Evolutionary conservation across 208 protist genomes (phyloP), one percentile per base, ranked within the genome.

Genomic region (Polymyxa betae): DNA sequence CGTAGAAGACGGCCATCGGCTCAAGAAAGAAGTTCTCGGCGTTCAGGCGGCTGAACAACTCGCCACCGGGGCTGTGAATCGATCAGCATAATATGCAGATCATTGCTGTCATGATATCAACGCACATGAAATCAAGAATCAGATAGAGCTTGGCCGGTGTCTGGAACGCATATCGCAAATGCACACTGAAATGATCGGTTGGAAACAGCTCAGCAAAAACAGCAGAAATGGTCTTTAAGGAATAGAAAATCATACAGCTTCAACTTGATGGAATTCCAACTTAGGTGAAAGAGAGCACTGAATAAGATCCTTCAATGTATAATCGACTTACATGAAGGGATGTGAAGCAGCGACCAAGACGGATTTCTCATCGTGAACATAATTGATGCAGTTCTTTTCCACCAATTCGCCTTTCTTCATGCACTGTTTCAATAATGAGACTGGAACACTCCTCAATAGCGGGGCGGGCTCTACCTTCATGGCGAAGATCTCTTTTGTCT

Each of bases 121-220:
- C 72, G 5, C 16, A 82, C 72, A 93, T 82, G 45, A 77, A 94
- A 0, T 94, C 93, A 0, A 94, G 35, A 0, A 94, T 88, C 32
- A 94, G n/a, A 41, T 93, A 92, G 0, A 94, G 0, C 0, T 41
- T 66, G 0, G 45, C 0, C 0, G 45, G 0, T 0, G n/a, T 92
- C 89, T 94, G 92, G 45, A 94, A 94, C 32, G 91, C 45, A 12
- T 41, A 92, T 89, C 89, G 52, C 0, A 94, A 35, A 40, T 92
- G 89, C 0, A 94, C 91, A 38, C 92, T 88, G 38, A 43, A 43
- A 82, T 20, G 35, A 82, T 16, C 54, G 20, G 29, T 66, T 66
- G 20, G 35, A 43, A 38, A 40, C 72, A 43, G 35, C 5, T 82
- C 49, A 60, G 49, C 24, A 60, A 60, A 24, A 60, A 60, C 49